phyloP scores from a whole-genome alignment of 2,329 filamentous ascomycete species.

The Sporothrix curviconia region DNA sequence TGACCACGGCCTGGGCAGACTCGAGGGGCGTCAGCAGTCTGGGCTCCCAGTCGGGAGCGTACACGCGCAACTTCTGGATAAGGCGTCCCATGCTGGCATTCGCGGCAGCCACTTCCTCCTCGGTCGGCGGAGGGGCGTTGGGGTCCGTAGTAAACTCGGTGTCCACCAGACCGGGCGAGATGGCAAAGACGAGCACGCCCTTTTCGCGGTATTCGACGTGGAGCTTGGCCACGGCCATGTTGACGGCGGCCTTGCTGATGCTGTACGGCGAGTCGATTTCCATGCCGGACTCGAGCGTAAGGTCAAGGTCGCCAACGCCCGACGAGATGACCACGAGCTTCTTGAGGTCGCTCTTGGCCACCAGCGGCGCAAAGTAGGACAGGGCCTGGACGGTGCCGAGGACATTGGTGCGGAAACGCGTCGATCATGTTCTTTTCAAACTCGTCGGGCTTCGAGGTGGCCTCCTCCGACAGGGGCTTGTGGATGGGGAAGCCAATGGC shows the following conservation, averaged over 20 bases:
- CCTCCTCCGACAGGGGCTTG: constrained; percentile 27
- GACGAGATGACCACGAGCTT: constrained; percentile 48
- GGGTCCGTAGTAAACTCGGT: constrained; percentile 24
- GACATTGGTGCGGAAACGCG: constrained; percentile 42
- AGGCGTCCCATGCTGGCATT: constrained; percentile 21
- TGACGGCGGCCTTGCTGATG: constrained; percentile 46
- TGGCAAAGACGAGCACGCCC: constrained; percentile 44
- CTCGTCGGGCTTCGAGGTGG: constrained; percentile 21
- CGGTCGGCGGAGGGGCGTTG: constrained; percentile 19
- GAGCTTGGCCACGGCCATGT: constrained; percentile 48
- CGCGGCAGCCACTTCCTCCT: constrained; percentile 24
- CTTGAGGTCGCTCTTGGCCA: constrained; percentile 44
- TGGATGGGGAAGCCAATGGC: constrained; percentile 28
- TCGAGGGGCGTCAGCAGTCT: constrained; percentile 31
- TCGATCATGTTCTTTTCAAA: constrained; percentile 30
- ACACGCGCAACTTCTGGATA: constrained; percentile 27
- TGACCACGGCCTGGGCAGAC: constrained; percentile 29
- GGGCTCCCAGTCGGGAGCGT: constrained; percentile 34
- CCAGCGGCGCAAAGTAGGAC: constrained; percentile 46
- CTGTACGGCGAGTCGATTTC: constrained; percentile 35
- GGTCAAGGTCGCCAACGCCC: constrained; percentile 41
- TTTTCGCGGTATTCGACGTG: constrained; percentile 41
- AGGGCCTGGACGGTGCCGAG: constrained; percentile 46
- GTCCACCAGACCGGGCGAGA: constrained; percentile 47
- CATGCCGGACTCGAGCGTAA: constrained; percentile 33